Evolutionary conservation across 768 basidiomycete genomes (phyloP).

Genomic region (Pleurotus sapidus): DNA sequence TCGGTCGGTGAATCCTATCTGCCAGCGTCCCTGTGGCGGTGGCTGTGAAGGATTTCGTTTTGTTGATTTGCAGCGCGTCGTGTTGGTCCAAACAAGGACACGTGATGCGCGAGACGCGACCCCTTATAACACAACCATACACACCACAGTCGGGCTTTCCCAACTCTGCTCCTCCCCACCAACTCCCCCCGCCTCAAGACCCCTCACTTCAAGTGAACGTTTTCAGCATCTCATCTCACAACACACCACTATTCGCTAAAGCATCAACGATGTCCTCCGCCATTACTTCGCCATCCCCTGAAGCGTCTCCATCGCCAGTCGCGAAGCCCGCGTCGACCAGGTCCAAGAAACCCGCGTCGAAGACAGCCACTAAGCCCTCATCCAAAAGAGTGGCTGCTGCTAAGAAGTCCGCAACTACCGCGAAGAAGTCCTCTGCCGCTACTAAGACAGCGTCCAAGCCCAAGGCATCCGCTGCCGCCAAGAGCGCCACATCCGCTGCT

Average conservation of each 20-base stretch:
- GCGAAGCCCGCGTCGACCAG: slow-evolving; percentile 15
- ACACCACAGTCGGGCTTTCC: background rate
- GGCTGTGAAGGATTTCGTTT: slow-evolving; percentile 4
- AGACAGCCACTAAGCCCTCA: background rate
- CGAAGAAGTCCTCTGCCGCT: slow-evolving; percentile 21
- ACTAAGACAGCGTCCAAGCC: slow-evolving; percentile 31
- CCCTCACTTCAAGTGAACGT: slow-evolving; percentile 7
- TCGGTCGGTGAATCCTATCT: no score
- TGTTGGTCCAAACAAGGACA: background rate
- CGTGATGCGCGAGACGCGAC: background rate
- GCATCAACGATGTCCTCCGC: slow-evolving; percentile 21
- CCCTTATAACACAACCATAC: background rate
- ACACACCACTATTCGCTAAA: slow-evolving; percentile 8
- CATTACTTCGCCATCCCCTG: slow-evolving; percentile 19
- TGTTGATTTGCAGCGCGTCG: background rate
- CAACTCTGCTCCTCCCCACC: background rate
- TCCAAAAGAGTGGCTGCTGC: slow-evolving; percentile 16
- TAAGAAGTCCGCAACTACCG: slow-evolving; percentile 12
- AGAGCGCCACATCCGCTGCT: slow-evolving; percentile 13
- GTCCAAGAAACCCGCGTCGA: slow-evolving; percentile 2
- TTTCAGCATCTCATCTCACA: background rate
- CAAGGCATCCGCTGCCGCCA: slow-evolving; percentile 23
- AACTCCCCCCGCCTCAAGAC: slow-evolving; percentile 1
- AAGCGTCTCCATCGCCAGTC: slow-evolving; percentile 17
- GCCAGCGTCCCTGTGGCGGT: slow-evolving; percentile 3